Evolutionary conservation across 805 yeast species (phyloP).

Genomic region (Kazachstania psychrophila): DNA sequence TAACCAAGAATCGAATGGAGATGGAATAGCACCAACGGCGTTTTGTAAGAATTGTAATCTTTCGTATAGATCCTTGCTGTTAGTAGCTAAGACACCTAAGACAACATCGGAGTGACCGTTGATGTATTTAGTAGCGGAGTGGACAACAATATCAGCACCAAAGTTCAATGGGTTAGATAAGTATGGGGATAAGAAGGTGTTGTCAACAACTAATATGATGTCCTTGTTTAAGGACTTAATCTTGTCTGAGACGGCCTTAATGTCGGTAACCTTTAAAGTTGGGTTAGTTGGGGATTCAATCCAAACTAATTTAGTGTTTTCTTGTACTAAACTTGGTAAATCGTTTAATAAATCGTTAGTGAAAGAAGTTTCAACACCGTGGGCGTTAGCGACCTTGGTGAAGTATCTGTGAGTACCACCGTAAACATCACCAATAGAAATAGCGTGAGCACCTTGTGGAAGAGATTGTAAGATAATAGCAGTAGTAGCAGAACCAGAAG

Average conservation of each 20-base stretch:
- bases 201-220: conserved; percentile 67
- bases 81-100: conserved; percentile 73
- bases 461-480: conserved; percentile 67
- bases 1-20: conserved; percentile 87
- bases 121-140: conserved; percentile 83
- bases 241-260: conserved; percentile 47
- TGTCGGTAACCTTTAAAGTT: conserved; percentile 71
- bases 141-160: conserved; percentile 84
- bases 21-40: conserved; percentile 82
- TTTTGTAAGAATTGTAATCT: conserved; percentile 70
- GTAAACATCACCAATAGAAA: conserved; percentile 77
- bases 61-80: conserved; percentile 49
- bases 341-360: conserved; percentile 56
- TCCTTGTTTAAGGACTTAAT: conserved; percentile 45
- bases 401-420: conserved; percentile 90
- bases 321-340: conserved; percentile 44
- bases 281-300: conserved; percentile 87
- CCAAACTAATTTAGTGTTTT: conserved; percentile 72
- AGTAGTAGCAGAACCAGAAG: conserved; percentile 83
- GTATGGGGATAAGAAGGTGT: conserved; percentile 83
- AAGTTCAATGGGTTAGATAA: conserved; percentile 71
- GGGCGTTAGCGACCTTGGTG: conserved; percentile 74
- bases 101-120: conserved; percentile 92
- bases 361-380: conserved; percentile 63
- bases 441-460: conserved; percentile 62